Evolutionary conservation across 305 asterid genomes (phyloP).

Genomic region (Fraxinus angustifolia): DNA sequence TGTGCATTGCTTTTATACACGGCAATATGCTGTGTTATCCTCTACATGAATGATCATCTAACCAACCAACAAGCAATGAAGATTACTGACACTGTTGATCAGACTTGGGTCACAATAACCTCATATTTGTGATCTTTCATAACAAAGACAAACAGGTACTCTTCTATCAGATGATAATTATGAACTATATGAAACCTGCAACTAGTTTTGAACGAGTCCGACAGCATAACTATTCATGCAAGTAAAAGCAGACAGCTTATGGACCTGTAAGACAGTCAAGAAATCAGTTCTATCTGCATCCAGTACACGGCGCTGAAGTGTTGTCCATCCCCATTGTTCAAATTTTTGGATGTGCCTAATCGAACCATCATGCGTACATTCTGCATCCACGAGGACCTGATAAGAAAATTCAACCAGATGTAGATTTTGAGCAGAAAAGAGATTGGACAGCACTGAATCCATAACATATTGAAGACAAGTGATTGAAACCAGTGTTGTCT

Average conservation of each 20-base stretch:
- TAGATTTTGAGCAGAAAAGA: conserved; percentile 17
- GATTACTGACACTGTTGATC: not conserved
- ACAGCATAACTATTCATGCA: not conserved
- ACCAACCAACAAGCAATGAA: not conserved
- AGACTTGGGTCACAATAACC: not conserved
- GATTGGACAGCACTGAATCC: not conserved
- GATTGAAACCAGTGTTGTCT: not conserved
- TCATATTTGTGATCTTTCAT: conserved; percentile 1
- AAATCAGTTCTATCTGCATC: conserved; percentile 85
- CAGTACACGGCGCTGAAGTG: conserved; percentile 82
- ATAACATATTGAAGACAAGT: not conserved
- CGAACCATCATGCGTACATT: conserved; percentile 97
- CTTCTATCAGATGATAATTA: conserved; percentile 6
- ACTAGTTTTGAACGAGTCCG: not conserved
- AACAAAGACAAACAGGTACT: not conserved
- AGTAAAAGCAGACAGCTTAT: conserved; percentile 2
- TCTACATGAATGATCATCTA: not conserved
- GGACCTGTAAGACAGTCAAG: conserved; percentile 76
- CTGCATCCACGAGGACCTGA: conserved; percentile 97
- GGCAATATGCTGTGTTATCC: not conserved
- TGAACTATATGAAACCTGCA: conserved; percentile 1
- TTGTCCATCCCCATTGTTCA: conserved; percentile 96
- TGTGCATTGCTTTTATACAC: not conserved
- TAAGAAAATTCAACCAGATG: conserved; percentile 29
- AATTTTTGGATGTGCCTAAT: conserved; percentile 83